Conservation (phyloP, 169 alveolate species). For the Amoebophrya sp. region DNA sequence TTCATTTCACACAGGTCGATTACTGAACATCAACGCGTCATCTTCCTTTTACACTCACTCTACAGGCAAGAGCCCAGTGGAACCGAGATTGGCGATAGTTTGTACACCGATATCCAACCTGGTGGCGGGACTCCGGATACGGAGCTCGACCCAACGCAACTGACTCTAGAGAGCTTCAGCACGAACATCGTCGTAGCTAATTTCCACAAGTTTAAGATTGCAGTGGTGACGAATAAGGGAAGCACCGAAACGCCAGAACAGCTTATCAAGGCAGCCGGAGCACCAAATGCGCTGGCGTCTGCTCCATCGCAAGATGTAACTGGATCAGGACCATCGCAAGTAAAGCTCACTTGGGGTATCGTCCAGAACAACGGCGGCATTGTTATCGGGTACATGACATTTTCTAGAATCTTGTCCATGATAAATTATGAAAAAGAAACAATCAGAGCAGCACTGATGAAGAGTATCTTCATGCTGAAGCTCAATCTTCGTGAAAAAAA, state of each 20-base stretch:
- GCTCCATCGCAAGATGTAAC: neutral
- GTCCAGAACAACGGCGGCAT: constrained; percentile 21
- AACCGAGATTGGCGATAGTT: neutral
- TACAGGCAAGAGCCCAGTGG: neutral
- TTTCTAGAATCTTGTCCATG: no score
- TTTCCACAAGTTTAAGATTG: constrained; percentile 7
- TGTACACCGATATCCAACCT: neutral
- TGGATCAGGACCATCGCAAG: neutral
- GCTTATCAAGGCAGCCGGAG: neutral
- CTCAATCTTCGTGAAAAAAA: no score
- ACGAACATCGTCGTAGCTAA: neutral
- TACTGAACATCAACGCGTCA: no score
- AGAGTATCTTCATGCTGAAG: no score
- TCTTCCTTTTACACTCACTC: no score
- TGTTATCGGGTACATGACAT: neutral
- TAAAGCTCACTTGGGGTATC: neutral
- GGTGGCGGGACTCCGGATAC: neutral
- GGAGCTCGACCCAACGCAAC: neutral
- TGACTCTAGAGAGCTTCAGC: neutral
- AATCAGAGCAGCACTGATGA: no score
- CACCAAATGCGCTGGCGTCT: neutral
- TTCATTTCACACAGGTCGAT: no score
- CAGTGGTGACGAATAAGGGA: neutral
- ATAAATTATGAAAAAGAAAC: no score
- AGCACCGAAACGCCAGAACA: neutral